phyloP scores from a whole-genome alignment of 306 rosid species.

The Vigna trinervia region DNA sequence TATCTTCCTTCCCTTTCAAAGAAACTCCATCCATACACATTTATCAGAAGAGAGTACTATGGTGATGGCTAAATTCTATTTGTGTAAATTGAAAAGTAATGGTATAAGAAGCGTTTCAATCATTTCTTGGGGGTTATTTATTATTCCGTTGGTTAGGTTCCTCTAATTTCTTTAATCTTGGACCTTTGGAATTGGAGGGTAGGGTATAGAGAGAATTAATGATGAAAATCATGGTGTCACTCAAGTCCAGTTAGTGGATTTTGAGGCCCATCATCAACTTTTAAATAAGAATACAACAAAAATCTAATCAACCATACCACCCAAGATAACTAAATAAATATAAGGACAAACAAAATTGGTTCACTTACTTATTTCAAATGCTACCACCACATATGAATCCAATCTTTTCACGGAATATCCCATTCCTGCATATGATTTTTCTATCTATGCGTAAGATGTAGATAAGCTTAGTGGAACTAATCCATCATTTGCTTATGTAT shows the following conservation, averaged over 20 bases:
- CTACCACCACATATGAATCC: neutral
- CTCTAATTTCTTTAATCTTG: slow-evolving; percentile 15
- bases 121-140: slow-evolving; percentile 1
- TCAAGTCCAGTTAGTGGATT: slow-evolving; percentile 40
- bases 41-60: neutral
- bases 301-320: neutral
- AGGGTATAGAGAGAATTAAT: slow-evolving; percentile 18
- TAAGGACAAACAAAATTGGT: neutral
- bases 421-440: too few species aligned
- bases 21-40: neutral
- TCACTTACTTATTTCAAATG: neutral
- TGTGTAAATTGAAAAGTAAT: neutral
- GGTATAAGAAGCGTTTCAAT: slow-evolving; percentile 43
- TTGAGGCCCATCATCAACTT: slow-evolving; percentile 44
- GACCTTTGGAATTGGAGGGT: slow-evolving; percentile 36
- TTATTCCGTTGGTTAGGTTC: neutral
- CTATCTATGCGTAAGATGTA: too few species aligned
- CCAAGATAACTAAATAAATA: neutral
- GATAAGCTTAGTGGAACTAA: too few species aligned
- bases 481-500: too few species aligned
- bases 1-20: slow-evolving; percentile 11
- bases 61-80: neutral
- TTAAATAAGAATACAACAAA: neutral
- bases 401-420: neutral
- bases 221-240: slow-evolving; percentile 17